Evolutionary conservation across 345 rosid species (phyloP), one percentile per base, ranked within the genome.

Genomic region (Gossypium raimondii): DNA sequence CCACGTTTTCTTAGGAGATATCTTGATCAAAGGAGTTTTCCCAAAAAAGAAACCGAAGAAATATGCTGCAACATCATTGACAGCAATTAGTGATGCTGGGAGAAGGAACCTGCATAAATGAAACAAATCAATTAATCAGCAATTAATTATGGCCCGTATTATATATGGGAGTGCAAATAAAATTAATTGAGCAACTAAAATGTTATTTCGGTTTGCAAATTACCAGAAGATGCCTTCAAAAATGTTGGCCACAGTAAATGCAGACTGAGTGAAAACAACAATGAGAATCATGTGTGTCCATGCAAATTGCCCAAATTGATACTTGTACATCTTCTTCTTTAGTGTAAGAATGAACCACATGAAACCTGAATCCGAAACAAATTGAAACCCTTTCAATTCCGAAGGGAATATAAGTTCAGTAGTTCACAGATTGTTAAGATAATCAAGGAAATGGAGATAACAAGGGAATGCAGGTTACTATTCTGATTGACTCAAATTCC

Each of bases 271-370:
- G 79, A 94, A 92, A 75, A 94, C 99, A 80, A 91, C 96, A 45
- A 93, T 91, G 38, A 95, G 88, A 76, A 95, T 95, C 99, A 95
- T 94, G 80, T 95, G 99, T 13, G 98, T 95, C 99, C 99, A 95
- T 38, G 99, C 97, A 59, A 87, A 93, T 79, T 95, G 99, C 77
- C 97, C 87, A 89, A 95, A 92, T 85, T 95, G 99, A 88, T 95
- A 95, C 84, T 90, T 92, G 88, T 92, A 95, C 95, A 90, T 86
- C 89, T 90, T 95, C 87, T 85, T 93, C 91, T 95, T 93, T 75
- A 94, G 76, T 58, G 98, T 86, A 69, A 93, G 90, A 71, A 95
- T 93, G 86, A 95, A 95, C 99, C 99, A 95, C 86, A 95, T 88
- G 81, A 95, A 89, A 73, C 98, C 97, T 92, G 81, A 80, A 63